phyloP scores from a whole-genome alignment of 768 basidiomycete species.

The Fistulinella prunicolor region DNA sequence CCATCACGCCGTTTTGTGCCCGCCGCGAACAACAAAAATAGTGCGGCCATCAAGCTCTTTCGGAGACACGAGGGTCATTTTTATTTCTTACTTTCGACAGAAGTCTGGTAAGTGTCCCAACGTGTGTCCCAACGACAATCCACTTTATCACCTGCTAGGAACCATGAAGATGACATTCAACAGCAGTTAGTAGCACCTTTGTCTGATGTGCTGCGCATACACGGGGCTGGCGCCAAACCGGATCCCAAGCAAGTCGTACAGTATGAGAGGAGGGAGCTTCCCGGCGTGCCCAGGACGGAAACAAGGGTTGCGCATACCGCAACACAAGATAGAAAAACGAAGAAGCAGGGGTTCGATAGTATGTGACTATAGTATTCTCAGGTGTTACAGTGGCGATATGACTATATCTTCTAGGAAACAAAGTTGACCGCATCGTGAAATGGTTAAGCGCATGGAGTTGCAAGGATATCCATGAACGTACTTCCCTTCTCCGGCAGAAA shows the following conservation, averaged over 20 bases:
- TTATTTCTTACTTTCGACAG: constrained; percentile 11
- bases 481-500: neutral
- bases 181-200: neutral
- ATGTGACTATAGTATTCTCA: too few relatives aligned
- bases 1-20: neutral
- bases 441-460: constrained; percentile 5
- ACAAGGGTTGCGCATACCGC: too few relatives aligned
- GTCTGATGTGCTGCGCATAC: too few relatives aligned
- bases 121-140: fast-evolving
- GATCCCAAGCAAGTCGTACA: too few relatives aligned
- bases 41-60: constrained; percentile 7
- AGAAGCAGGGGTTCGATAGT: too few relatives aligned
- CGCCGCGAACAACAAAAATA: neutral
- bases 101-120: constrained; percentile 9
- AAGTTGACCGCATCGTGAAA: neutral
- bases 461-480: constrained; percentile 1
- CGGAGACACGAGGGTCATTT: constrained; percentile 1
- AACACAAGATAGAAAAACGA: too few relatives aligned
- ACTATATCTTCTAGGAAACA: neutral
- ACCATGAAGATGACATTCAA: neutral
- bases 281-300: too few relatives aligned
- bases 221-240: neutral
- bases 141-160: neutral
- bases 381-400: too few relatives aligned
- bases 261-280: too few relatives aligned